Percentiles rank a stretch among this genome's conserved stretches.
Evolutionary conservation across 2,329 filamentous ascomycete genomes (phyloP).

Genomic region (Trichoderma simmonsii): DNA sequence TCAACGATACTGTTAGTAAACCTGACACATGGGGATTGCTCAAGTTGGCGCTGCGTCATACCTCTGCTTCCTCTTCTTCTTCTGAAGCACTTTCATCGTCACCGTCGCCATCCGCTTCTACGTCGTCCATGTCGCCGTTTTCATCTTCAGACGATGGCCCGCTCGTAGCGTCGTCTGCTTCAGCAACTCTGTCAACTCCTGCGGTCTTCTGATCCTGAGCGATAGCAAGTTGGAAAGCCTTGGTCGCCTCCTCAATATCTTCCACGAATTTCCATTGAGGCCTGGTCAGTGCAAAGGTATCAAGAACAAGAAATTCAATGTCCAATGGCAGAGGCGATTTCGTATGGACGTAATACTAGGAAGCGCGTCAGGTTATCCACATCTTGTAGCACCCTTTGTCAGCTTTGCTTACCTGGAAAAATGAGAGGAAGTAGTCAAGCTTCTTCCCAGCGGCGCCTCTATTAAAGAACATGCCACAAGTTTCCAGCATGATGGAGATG

Average conservation of each 20-base stretch:
- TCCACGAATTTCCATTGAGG: constrained; percentile 89
- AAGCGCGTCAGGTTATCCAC: neutral
- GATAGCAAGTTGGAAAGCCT: constrained; percentile 82
- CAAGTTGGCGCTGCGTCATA: constrained; percentile 28
- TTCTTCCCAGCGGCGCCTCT: constrained; percentile 93
- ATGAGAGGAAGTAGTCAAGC: constrained; percentile 93
- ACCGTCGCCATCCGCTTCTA: constrained; percentile 57
- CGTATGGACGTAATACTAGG: constrained; percentile 85
- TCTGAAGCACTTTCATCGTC: constrained; percentile 58
- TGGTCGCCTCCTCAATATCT: constrained; percentile 77
- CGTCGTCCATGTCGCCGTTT: constrained; percentile 63
- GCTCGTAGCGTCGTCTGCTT: constrained; percentile 70
- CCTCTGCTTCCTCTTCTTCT: constrained; percentile 61
- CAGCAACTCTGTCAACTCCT: constrained; percentile 64
- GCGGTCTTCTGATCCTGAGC: constrained; percentile 82
- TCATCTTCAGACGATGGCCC: constrained; percentile 75
- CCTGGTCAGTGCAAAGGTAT: constrained; percentile 78
- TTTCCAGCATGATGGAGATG: constrained; percentile 85
- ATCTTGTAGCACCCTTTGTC: neutral
- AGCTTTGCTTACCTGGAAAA: constrained; percentile 69
- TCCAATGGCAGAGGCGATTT: constrained; percentile 94
- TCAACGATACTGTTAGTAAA: constrained; percentile 42
- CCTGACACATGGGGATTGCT: constrained; percentile 36
- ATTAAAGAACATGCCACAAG: constrained; percentile 94
- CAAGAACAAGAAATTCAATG: constrained; percentile 92